Base-by-base conservation (phyloP, 176 grass and related monocot species). In the Triticum urartu region DNA sequence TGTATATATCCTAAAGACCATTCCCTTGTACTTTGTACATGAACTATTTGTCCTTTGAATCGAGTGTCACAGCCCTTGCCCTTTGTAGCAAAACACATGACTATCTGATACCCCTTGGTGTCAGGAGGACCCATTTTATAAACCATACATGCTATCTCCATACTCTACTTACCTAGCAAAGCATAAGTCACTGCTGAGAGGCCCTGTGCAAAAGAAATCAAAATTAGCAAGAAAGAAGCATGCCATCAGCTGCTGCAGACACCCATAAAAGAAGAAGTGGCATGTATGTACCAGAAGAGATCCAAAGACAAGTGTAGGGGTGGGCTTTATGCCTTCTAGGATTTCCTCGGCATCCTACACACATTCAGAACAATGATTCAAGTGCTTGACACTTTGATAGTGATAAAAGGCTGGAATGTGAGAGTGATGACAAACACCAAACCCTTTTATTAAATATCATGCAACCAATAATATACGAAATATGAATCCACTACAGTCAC, bases 301-400 rank as follows among this genome's bases (percentile, higher is more conserved):
- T 81, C 89, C 88, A 65, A 94, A 62, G 58, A 94, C 83, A 61
- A 99, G 73, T 90, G 94, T 84, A 43, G 97, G 97, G 15, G 92
- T 96, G 83, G 82, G 86, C 61, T 94, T 99, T 89, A 99, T 92
- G 87, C 85, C 92, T 79, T 89, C 87, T 5, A 98, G 80, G 74
- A 98, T 95, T 92, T 91, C 92, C 87, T 98, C 94, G 65, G 90
- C 71, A 14, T 98, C 97, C 97, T 98, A 89, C 79, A 90, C 15
- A 84, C 58, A 84, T 83, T 83, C 5, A 84, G 89, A 76, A 72
- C 6, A 84, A 72, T 85, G 62, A 21, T 75, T 75, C 77, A 32
- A 77, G 68, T 66, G 12, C 20, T 20, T 36, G 6, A 33, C 38
- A 45, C 30, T 14, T 26, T 32, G 60, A 12, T 17, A 75, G 24